Evolutionary conservation across 805 yeast genomes (phyloP), one percentile per base, ranked within the genome.

Genomic region (Torulaspora gathmanii): DNA sequence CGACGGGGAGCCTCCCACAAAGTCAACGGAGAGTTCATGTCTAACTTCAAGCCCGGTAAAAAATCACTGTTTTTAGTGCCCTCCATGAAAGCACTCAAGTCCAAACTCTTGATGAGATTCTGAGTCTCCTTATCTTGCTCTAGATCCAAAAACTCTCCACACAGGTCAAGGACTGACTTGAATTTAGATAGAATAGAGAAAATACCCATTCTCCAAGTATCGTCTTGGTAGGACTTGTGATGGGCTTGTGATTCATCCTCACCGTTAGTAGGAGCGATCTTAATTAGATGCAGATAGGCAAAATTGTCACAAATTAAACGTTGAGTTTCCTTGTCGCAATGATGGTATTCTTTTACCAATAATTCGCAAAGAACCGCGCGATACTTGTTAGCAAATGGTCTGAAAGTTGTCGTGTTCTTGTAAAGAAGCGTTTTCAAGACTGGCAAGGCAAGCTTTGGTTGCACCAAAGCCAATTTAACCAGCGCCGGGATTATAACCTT

Each of bases 401-500:
- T 77, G 59, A 86, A 86, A 1, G 95, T 83, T 1, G 93, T 85
- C 1, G 95, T 75, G 57, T 87, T 84, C 45, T 75, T 68, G 33
- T 65, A 60, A 27, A 83, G 67, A 20, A 82, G 58, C 26, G 62
- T 67, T 48, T 68, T 66, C 45, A 78, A 57, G 12, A 73, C 60
- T 11, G 71, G 70, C 25, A 77, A 57, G 20, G 70, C 60, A 36
- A 55, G 43, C 40, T 64, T 63, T 15, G 70, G 69, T 15, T 66
- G 65, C 7, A 71, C 68, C 28, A 73, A 61, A 10, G 72, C 55
- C 27, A 67, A 51, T 2, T 73, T 78, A 44, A 87, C 56, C 40
- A 81, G 70, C 5, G 74, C 62, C 13, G 75, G 64, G 46, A 87
- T 77, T 34, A 84, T 77, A 2, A 72, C 70, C 8, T 86, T 79